These are phyloP conservation scores for Chalciporus piperatus DNA, from an alignment of 768 basidiomycete genomes.

Conservation along the genomic window DNA sequence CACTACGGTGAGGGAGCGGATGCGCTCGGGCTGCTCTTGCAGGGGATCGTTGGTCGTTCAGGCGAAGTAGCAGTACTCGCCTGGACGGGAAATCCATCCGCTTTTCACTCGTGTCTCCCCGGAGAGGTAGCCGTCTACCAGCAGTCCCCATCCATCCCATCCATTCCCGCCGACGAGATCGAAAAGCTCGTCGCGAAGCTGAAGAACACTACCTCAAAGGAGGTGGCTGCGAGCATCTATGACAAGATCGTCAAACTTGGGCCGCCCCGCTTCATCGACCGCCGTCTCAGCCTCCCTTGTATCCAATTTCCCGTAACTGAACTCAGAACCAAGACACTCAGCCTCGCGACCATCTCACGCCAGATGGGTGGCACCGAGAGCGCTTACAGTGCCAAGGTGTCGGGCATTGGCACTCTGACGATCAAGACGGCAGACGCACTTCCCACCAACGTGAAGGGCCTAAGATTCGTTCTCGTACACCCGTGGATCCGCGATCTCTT, in stretches of 20 bases:
- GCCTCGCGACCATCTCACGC: too few relatives aligned
- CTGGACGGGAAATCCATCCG: not conserved
- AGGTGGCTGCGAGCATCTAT: not conserved
- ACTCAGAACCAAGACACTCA: not conserved
- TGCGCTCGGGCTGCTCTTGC: not conserved
- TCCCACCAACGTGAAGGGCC: not conserved
- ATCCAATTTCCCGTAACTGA: not conserved
- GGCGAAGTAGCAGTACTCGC: not conserved
- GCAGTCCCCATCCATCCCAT: not conserved
- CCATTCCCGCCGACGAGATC: not conserved
- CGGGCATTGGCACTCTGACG: not conserved
- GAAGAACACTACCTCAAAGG: too few relatives aligned
- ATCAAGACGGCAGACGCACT: not conserved
- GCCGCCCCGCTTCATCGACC: not conserved
- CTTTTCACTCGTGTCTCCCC: not conserved
- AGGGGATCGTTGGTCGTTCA: not conserved
- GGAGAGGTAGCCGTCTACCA: not conserved
- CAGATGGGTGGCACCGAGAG: not conserved
- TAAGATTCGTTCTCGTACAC: not conserved
- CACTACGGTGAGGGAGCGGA: not conserved
- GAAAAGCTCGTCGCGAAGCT: too few relatives aligned
- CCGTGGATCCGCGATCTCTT: not conserved
- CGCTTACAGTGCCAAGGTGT: not conserved
- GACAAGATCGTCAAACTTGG: not conserved
- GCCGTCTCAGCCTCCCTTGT: not conserved